Percentiles rank a stretch among this genome's conserved stretches.
Conservation (phyloP, 2,329 filamentous ascomycete genomes). For the Colletotrichum plurivorum region DNA sequence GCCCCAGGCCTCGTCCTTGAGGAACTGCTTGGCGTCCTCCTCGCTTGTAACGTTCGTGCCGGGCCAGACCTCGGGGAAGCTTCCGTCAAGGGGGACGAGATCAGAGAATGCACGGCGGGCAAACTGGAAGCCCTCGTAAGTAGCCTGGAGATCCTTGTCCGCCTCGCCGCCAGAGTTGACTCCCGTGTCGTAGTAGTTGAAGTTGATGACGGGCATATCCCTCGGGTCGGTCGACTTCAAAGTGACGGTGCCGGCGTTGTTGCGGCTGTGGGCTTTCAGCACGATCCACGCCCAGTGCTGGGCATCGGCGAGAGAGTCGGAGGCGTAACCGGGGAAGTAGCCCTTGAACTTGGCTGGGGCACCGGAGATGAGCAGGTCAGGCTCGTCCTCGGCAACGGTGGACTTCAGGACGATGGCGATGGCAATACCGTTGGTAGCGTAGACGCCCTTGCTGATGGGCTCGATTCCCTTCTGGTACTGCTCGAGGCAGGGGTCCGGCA, state of each 20-base stretch:
- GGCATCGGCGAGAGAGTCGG: conserved; percentile 57
- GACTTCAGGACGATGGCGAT: conserved; percentile 58
- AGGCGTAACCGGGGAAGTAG: conserved; percentile 69
- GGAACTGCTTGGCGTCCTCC: conserved; percentile 21
- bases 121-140: conserved; percentile 53
- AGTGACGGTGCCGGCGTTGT: conserved; percentile 73
- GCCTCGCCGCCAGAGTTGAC: conserved; percentile 59
- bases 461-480: conserved; percentile 45
- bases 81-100: conserved; percentile 4
- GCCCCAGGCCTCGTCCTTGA: conserved; percentile 55
- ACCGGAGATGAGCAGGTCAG: conserved; percentile 69
- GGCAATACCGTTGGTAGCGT: conserved; percentile 66
- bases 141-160: conserved; percentile 46
- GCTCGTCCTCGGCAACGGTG: conserved; percentile 56
- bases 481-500: conserved; percentile 54
- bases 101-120: conserved; percentile 52
- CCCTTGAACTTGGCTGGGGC: conserved; percentile 68
- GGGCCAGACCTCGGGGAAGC: conserved; percentile 21
- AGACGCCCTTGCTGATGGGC: conserved; percentile 49
- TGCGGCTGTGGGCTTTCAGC: conserved; percentile 68
- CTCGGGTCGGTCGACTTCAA: conserved; percentile 72
- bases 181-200: conserved; percentile 68
- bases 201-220: conserved; percentile 74
- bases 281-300: conserved; percentile 58
- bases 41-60: conserved; percentile 22